Evolutionary conservation across 441 rosid genomes (phyloP).

Genomic region (Euphorbia celastroides): DNA sequence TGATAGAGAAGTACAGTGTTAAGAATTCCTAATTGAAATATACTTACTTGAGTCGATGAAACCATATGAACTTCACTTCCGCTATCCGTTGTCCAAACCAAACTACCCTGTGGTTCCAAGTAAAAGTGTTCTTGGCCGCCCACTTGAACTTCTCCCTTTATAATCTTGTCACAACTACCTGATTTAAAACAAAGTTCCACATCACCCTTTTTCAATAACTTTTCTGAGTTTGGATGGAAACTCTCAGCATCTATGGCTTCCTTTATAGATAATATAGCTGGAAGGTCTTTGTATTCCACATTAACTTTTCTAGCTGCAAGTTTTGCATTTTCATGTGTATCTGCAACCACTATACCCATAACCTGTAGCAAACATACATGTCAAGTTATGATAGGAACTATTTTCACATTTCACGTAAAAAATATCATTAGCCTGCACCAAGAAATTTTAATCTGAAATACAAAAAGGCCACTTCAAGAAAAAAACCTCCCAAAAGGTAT

Average conservation of each 20-base stretch:
- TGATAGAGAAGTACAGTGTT: not conserved
- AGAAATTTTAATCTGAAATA: too few relatives aligned
- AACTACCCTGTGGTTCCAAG: conserved; percentile 78
- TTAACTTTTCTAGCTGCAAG: conserved; percentile 64
- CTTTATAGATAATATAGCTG: conserved; percentile 70
- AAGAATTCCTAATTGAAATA: not conserved
- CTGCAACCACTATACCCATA: conserved; percentile 86
- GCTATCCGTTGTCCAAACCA: conserved; percentile 82
- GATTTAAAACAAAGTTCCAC: conserved; percentile 81
- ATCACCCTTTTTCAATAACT: conserved; percentile 61
- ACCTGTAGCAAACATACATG: conserved; percentile 39
- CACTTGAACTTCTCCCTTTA: conserved; percentile 82
- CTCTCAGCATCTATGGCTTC: conserved; percentile 76
- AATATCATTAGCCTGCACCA: conserved; percentile 1
- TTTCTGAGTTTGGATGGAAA: conserved; percentile 75
- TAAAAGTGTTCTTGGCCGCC: conserved; percentile 99
- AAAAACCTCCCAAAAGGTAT: too few relatives aligned
- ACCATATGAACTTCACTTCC: conserved; percentile 93
- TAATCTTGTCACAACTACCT: conserved; percentile 61
- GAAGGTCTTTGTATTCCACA: conserved; percentile 71
- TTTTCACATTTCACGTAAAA: not conserved
- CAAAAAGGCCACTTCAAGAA: too few relatives aligned
- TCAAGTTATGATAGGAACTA: not conserved
- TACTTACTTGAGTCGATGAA: conserved; percentile 91
- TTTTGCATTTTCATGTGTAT: conserved; percentile 91